Conservation (phyloP, 2,329 filamentous ascomycete species). For the Monosporascus sp. region DNA sequence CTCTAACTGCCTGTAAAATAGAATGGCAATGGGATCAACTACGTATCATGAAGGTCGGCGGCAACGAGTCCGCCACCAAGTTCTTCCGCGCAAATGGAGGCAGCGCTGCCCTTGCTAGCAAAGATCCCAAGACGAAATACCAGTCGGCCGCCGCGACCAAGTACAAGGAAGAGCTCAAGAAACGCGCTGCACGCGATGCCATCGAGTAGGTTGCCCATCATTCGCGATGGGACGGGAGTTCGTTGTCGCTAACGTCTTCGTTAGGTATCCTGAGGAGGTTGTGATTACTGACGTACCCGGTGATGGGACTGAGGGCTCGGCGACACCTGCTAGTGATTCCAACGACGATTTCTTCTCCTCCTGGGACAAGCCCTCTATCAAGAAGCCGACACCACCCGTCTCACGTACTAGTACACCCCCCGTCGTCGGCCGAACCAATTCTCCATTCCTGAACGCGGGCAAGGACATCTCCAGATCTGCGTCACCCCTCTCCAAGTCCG, state of each 20-base stretch:
- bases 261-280: slow-evolving; percentile 78
- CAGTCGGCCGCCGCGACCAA: slow-evolving; percentile 88
- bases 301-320: slow-evolving; percentile 58
- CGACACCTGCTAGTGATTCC: slow-evolving; percentile 74
- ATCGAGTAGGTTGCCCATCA: slow-evolving; percentile 59
- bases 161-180: slow-evolving; percentile 95
- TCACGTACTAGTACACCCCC: slow-evolving; percentile 86
- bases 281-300: slow-evolving; percentile 68
- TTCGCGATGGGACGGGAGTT: slow-evolving; percentile 8
- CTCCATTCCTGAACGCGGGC: slow-evolving; percentile 81
- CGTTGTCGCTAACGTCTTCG: not conserved
- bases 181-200: slow-evolving; percentile 75
- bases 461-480: slow-evolving; percentile 72
- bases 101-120: slow-evolving; percentile 88
- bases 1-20: slow-evolving; percentile 31
- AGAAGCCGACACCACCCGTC: slow-evolving; percentile 88
- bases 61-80: slow-evolving; percentile 96
- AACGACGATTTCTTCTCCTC: slow-evolving; percentile 98
- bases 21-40: slow-evolving; percentile 99
- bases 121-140: slow-evolving; percentile 96
- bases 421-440: slow-evolving; percentile 72
- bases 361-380: slow-evolving; percentile 97
- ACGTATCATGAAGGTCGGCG: slow-evolving; percentile 94
- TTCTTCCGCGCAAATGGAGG: slow-evolving; percentile 97
- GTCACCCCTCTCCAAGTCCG: slow-evolving; percentile 70